Base-by-base conservation (phyloP, 768 basidiomycete genomes). In the Termitomyces sp. region DNA sequence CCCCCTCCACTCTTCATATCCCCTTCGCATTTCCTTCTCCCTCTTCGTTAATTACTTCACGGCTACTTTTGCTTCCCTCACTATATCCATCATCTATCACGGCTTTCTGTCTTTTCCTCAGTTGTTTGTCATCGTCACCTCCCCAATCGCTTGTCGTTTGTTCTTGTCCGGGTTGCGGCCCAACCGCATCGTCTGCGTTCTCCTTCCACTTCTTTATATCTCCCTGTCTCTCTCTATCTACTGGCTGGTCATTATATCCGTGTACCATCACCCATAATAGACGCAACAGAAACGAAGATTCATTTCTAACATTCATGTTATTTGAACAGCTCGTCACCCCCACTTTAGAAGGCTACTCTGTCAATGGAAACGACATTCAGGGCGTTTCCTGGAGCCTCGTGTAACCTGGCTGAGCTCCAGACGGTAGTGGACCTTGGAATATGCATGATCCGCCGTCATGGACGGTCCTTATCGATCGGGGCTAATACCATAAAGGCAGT, bases 211-310 rank as follows among this genome's bases (percentile, higher is more conserved):
- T 56, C 46, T 49, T 26, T 53, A 18, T 36, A 56, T 56, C 50
- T 60, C 59, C 57, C 39, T 39, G 37, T 57, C 49, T 63, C 57
- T 56, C 56, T 56, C 55, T 64, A 64, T 59, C 57, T 64, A 64
- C 56, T 54, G 63, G 55, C 58, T 34, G 61, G 61, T 64, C 22
- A 51, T 57, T 51, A 62, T 64, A 59, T 64, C 61, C 62, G 53
- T 64, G 63, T 64, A 64, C 39, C 55, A 64, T 55, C 63, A 64
- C 39, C 60, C 47, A 40, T 55, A 62, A 59, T 55, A 64, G 63
- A 64, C 56, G 56, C 63, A 47, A 60, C 60, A 58, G 57, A 57
- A 64, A 56, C 37, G 59, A 61, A 61, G 22, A 37, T 46, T 40
- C 27, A 37, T 56, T n/a, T 36, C 47, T 48, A 30, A 53, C 34